A percentile compares a stretch with the other conserved stretches of the same genome.
These are phyloP conservation scores for Ogataea wickerhamii DNA, from an alignment of 805 yeast genomes.

Conservation along the genomic window DNA sequence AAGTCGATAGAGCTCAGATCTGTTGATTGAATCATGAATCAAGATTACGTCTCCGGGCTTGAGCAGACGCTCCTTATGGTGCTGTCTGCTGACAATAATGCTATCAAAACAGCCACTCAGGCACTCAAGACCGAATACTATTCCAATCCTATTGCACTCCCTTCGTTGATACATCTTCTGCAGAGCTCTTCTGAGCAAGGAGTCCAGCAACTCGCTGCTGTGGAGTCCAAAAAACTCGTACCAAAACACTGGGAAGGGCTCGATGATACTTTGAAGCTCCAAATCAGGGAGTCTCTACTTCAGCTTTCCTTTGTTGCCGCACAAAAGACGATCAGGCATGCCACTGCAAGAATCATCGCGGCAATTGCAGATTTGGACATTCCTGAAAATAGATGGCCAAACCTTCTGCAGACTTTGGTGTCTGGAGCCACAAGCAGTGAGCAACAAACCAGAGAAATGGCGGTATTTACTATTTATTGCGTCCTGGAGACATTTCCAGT, in stretches of 20 bases:
- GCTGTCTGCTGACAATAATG: conserved; percentile 74
- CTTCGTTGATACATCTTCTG: conserved; percentile 78
- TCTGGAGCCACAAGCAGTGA: conserved; percentile 53
- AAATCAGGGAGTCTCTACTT: conserved; percentile 66
- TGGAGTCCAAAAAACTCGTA: conserved; percentile 87
- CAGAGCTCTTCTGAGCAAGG: conserved; percentile 67
- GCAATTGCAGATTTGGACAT: conserved; percentile 79
- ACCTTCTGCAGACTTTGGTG: conserved; percentile 67
- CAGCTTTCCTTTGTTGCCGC: conserved; percentile 64
- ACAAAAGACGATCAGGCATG: conserved; percentile 70
- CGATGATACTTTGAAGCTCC: conserved; percentile 48
- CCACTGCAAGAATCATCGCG: conserved; percentile 84
- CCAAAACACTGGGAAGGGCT: conserved; percentile 62
- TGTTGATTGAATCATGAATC: conserved; percentile 73
- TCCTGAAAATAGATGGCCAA: conserved; percentile 65
- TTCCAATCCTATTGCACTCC: conserved; percentile 65
- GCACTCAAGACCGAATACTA: conserved; percentile 72
- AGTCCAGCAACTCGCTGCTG: conserved; percentile 89
- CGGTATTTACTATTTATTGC: conserved; percentile 74
- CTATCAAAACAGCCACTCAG: conserved; percentile 78
- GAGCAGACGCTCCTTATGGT: conserved; percentile 78
- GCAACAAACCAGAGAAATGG: conserved; percentile 67
- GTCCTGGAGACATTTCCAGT: conserved; percentile 70
- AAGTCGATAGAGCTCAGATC: too few relatives aligned
- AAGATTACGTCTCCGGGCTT: conserved; percentile 62